Base-by-base conservation (phyloP, 2,329 filamentous ascomycete genomes). In the Colletotrichum lentis region DNA sequence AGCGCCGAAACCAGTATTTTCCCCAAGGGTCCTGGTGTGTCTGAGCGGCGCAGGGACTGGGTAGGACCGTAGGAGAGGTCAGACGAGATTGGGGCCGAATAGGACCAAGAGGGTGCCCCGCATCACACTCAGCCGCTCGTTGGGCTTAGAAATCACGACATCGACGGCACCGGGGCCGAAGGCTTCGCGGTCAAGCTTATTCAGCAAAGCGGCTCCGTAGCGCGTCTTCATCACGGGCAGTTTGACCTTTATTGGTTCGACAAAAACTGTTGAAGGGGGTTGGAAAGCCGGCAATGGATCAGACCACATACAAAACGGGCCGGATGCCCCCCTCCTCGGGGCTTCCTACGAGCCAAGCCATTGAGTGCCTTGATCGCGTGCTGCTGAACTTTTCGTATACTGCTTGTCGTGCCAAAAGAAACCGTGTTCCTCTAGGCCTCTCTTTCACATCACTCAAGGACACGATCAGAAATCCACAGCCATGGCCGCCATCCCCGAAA, bases 401-500 rank as follows among this genome's bases (percentile, higher is more conserved):
- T 41, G 14, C 12, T 41, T 18, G 5, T 41, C 39, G 39, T 41
- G 39, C 12, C 16, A 41, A 35, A 35, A 35, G 8, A 35, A 35
- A 10, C 31, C 16, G 18, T 8, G 10, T 35, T 37, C 37, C 4
- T 5, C 18, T 7, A 37, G 11, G 12, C 12, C 39, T 14, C 11
- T 5, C 4, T 7, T 22, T 14, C 24, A 8, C 37, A n/a, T 44
- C 31, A 12, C 6, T 16, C 20, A 11, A 18, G 18, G 49, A 1
- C 20, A 22, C 39, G 20, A 12, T 18, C 27, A 14, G 5, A 27
- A 5, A 10, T 10, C 5, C 16, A 22, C 39, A 52, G 65, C 58
- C 35, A 70, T 59, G 70, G 43, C 70, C 6, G 53, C 62, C n/a
- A 59, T 76, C 49, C 72, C 76, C 18, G 20, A 60, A 41, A 74